Conservation (phyloP, 352 stramenopile genomes). For the Phytophthora cryptogea region DNA sequence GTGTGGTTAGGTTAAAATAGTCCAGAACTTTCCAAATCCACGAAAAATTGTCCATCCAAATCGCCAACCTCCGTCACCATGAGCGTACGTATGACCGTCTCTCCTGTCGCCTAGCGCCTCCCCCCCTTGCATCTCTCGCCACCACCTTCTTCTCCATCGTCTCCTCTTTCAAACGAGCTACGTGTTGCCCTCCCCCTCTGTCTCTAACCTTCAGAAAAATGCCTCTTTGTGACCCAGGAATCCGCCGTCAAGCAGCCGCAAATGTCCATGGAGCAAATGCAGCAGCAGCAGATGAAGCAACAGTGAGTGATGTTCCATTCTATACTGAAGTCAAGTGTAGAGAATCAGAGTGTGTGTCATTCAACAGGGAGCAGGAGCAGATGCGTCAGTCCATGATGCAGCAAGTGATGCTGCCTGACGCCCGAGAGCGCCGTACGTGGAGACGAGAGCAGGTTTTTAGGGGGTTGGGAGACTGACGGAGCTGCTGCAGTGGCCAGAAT, state of each 20-base stretch:
- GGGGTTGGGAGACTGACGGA: neutral
- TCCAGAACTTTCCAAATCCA: neutral
- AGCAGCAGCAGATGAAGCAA: slow-evolving; percentile 86
- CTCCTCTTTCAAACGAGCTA: neutral
- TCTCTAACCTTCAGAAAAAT: neutral
- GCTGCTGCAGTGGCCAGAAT: slow-evolving; percentile 74
- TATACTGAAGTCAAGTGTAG: neutral
- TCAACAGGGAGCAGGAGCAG: slow-evolving; percentile 69
- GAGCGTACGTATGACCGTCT: slow-evolving; percentile 24
- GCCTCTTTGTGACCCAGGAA: slow-evolving; percentile 3
- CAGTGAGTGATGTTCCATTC: slow-evolving; percentile 40
- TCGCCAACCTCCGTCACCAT: slow-evolving; percentile 18
- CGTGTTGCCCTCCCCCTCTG: neutral
- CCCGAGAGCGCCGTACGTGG: slow-evolving; percentile 77
- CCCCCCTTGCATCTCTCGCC: neutral
- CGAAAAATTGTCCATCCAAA: neutral
- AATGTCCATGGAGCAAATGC: slow-evolving; percentile 84
- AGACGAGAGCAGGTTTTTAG: neutral
- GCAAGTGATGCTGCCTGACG: slow-evolving; percentile 80
- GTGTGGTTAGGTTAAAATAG: too few species aligned
- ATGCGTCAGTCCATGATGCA: slow-evolving; percentile 78
- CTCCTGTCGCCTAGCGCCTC: neutral
- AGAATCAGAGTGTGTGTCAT: slow-evolving; percentile 1
- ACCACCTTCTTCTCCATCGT: neutral
- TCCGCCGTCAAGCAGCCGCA: slow-evolving; percentile 26